Evolutionary conservation across 2,329 filamentous ascomycete genomes (phyloP).

Genomic region (Exutisphaerella laricina): DNA sequence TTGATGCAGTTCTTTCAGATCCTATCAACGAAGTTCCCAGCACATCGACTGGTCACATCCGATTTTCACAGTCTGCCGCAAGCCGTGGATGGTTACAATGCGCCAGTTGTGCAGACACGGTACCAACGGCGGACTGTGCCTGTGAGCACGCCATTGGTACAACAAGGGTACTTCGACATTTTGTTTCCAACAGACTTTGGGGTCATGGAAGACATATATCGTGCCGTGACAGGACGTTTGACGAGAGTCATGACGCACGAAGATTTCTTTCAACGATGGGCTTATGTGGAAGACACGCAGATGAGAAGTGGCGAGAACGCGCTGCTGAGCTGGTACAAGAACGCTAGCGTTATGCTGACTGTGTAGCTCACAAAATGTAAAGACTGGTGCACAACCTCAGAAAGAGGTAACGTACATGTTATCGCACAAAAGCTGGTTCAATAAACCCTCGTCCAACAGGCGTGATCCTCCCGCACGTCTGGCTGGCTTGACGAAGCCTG

Average conservation of each 20-base stretch:
- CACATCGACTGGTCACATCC: slow-evolving; percentile 78
- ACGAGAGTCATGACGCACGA: slow-evolving; percentile 81
- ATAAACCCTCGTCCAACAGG: too few species aligned
- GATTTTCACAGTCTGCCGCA: slow-evolving; percentile 88
- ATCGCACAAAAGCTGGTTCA: too few species aligned
- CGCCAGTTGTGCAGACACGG: slow-evolving; percentile 91
- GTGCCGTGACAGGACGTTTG: slow-evolving; percentile 85
- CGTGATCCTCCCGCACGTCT: too few species aligned
- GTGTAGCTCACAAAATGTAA: slow-evolving; percentile 46
- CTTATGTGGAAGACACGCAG: slow-evolving; percentile 81
- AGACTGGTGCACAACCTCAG: not conserved
- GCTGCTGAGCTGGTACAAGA: slow-evolving; percentile 86
- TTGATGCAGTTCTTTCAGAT: slow-evolving; percentile 97
- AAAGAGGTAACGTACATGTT: too few species aligned
- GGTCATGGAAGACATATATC: slow-evolving; percentile 86
- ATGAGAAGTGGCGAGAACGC: slow-evolving; percentile 91
- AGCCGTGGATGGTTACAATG: slow-evolving; percentile 76
- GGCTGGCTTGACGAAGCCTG: too few species aligned
- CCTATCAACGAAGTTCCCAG: slow-evolving; percentile 79
- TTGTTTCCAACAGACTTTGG: slow-evolving; percentile 95
- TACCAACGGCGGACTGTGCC: slow-evolving; percentile 83
- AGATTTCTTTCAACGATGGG: slow-evolving; percentile 86
- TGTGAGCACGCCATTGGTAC: slow-evolving; percentile 85
- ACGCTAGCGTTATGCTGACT: slow-evolving; percentile 87
- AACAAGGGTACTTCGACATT: slow-evolving; percentile 98